Evolutionary conservation across 2,329 filamentous ascomycete species (phyloP), one percentile per base, ranked within the genome.

Genomic region (Madurella mycetomatis): DNA sequence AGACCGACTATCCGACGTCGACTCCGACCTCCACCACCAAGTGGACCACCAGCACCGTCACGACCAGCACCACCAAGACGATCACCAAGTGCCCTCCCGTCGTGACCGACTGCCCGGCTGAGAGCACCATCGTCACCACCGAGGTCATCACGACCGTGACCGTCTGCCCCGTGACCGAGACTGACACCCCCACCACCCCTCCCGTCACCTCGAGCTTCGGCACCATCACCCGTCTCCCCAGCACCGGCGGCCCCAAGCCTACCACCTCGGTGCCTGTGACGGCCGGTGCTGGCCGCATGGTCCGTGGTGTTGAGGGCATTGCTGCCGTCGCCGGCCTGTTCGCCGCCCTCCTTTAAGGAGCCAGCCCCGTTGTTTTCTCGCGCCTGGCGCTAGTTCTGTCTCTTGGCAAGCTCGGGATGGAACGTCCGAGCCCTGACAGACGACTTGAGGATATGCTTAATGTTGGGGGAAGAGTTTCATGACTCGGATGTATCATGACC

Each of bases 1-100:
- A 75, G 60, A 72, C 71, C 56, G 69, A 68, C 57, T 72, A 69
- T 34, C 32, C 58, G n/a, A 42, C 34, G 42, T 25, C 49, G 18
- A 41, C 31, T 15, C 16, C n/a, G 12, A 41, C 17, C n/a, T 45
- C 32, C 40, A 57, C 54, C 32, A 60, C 53, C 44, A 39, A 54
- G 55, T 56, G 41, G 49, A 60, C 59, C 52, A 62, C 57, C 49
- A 54, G 45, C 52, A 62, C 60, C 53, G 46, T 59, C 46, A 52
- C 54, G 42, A 56, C 51, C 45, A 62, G 59, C 50, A 59, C 53
- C 17, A 59, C 55, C 16, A 43, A 43, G 9, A 61, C 61, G 45
- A 57, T 63, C 59, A 64, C 60, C 51, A 48, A 47, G 47, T 63
- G 60, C 54, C 37, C 60, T 1, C n/a, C 51, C 9, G 42, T 45